Conservation (phyloP, 2,329 filamentous ascomycete genomes). For the Pseudogymnoascus sp. region DNA sequence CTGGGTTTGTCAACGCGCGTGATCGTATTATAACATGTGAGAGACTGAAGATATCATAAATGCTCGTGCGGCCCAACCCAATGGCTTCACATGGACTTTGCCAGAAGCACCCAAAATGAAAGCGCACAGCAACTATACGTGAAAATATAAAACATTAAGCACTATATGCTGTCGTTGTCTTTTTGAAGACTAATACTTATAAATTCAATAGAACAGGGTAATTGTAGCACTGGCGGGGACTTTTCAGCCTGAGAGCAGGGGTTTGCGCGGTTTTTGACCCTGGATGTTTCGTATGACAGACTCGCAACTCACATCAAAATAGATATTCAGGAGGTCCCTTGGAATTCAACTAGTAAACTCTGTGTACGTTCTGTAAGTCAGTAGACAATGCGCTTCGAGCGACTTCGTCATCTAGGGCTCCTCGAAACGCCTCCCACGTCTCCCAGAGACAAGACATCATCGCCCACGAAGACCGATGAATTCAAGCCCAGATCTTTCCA, state of each 20-base stretch:
- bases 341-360: background rate
- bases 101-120: background rate
- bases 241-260: background rate
- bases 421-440: constrained; percentile 1
- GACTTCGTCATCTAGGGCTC: background rate
- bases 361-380: background rate
- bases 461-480: background rate
- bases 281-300: background rate
- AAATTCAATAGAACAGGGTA: background rate
- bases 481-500: background rate
- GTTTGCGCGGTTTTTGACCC: background rate
- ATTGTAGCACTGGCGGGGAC: background rate
- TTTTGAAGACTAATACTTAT: background rate
- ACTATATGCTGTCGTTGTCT: background rate
- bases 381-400: background rate
- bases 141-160: background rate
- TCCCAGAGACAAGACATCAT: background rate
- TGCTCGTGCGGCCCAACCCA: background rate
- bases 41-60: background rate
- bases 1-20: background rate
- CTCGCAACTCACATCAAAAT: background rate
- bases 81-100: background rate
- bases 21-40: background rate
- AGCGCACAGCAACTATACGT: background rate
- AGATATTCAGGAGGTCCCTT: constrained; percentile 9